Evolutionary conservation across 2,329 filamentous ascomycete genomes (phyloP), one percentile per base, ranked within the genome.

Genomic region (Fonsecaea nubica): DNA sequence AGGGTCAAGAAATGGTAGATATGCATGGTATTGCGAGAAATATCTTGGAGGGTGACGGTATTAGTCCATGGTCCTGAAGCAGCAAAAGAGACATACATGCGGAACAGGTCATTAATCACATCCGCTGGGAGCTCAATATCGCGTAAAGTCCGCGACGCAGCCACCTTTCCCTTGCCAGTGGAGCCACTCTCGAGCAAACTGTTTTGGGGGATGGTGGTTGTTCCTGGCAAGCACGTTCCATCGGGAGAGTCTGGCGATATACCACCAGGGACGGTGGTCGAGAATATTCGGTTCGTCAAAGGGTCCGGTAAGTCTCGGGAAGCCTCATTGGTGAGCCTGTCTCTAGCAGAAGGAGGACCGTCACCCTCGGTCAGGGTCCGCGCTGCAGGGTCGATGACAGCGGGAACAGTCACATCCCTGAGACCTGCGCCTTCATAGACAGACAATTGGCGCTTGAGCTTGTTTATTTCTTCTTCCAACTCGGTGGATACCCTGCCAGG

Each of bases 1-100:
- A 48, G 80, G 80, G 66, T 88, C 86, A 36, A 90, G 81, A 69
- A 90, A 84, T 1, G 87, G 87, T 35, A 90, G 78, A 70, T 87
- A 89, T 0, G 84, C 84, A 72, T 90, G 87, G 74, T 89, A 89
- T 60, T 82, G 81, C 7, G 81, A 81, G 76, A 89, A 90, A 76
- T 86, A 90, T 40, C 64, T 58, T 58, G 59, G 25, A 50, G 40
- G 21, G 50, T 25, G 30, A 32, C 30, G 30, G 30, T 45, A 15
- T 38, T 13, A 53, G 38, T 18, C 33, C 21, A 25, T 18, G 10
- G 10, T 35, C 36, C 45, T 55, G 8, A 32, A 59, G 32, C 30
- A 45, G 36, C 18, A 30, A n/a, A 54, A 30, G 15, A 21, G 33
- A 48, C 57, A 59, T 50, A 59, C 57, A 59, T 59, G 42, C 40